Evolutionary conservation across 371 early-diverging fungal genomes (phyloP).

Genomic region (Mortierella sp.): DNA sequence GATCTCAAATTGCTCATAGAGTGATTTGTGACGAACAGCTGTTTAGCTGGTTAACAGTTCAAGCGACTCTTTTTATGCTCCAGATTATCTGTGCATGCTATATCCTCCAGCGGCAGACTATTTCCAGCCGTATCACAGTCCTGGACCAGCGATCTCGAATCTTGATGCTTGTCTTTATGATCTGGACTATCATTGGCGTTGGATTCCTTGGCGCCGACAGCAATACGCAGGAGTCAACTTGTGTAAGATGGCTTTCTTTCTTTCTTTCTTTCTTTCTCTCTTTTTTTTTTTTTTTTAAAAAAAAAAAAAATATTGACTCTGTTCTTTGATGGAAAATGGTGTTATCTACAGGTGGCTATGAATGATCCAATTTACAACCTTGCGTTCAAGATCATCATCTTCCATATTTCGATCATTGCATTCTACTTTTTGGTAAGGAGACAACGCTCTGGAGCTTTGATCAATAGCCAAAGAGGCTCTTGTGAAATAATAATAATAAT

Average conservation of each 20-base stretch:
- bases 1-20: conserved; percentile 4
- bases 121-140: conserved; percentile 23
- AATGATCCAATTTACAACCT: conserved; percentile 32
- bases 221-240: conserved; percentile 11
- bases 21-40: conserved; percentile 47
- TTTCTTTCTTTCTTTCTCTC: not conserved
- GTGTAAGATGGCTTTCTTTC: conserved; percentile 15
- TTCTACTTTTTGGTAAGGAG: conserved; percentile 42
- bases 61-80: conserved; percentile 29
- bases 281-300: not conserved
- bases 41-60: conserved; percentile 51
- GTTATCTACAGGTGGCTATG: conserved; percentile 9
- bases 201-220: conserved; percentile 35
- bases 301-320: not conserved
- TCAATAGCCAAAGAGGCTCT: not conserved
- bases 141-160: conserved; percentile 42
- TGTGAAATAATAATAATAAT: no score
- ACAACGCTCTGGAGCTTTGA: not conserved
- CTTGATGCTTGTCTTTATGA: conserved; percentile 32
- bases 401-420: conserved; percentile 30
- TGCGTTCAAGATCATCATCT: conserved; percentile 42
- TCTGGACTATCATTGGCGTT: conserved; percentile 48
- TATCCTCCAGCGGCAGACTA: conserved; percentile 35
- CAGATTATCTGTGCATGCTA: conserved; percentile 40
- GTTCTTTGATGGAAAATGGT: not conserved